Base-by-base conservation (phyloP, 306 rosid genomes). In the Lotus japonicus region DNA sequence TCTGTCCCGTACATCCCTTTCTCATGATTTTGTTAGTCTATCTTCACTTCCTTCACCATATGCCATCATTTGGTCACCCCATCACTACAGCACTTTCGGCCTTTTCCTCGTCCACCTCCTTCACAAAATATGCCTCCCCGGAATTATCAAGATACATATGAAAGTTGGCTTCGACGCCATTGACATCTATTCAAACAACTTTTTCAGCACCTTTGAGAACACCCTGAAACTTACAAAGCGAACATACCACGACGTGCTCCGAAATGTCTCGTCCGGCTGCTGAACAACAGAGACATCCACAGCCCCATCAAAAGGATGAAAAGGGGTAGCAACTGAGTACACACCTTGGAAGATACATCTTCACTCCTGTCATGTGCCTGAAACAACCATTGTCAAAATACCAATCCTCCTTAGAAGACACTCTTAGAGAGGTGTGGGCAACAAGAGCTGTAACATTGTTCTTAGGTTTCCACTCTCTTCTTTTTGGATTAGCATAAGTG, bases 281-380 rank as follows among this genome's bases (percentile, higher is more conserved):
- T 82, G 91, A 84, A 92, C 98, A 64, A 88, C 97, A 78, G 90
- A 88, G 73, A 86, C 90, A 77, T 92, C 98, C 58, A 92, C 90
- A 62, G 98, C 98, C 70, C 98, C 98, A 39, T 97, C 98, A 45
- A 92, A 92, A 9, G 98, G 98, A 50, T 92, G 98, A 82, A 92
- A 92, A 41, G 98, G 98, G 7, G 94, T 90, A 44, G 97, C 95
- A 75, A 92, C 97, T 28, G 98, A 84, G 75, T 92, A 92, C 74
- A 92, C 97, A 45, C 97, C 96, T 81, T 87, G 90, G 6, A 19
- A 70, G 4, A 2, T 2, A 64, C n/a, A n/a, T n/a, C n/a, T n/a
- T n/a, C n/a, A n/a, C n/a, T n/a, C n/a, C n/a, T n/a, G n/a, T n/a
- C n/a, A n/a, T n/a, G n/a, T n/a, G n/a, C n/a, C n/a, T n/a, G n/a